phyloP scores from a whole-genome alignment of 2,329 filamentous ascomycete species.

The Fusarium devonianum region DNA sequence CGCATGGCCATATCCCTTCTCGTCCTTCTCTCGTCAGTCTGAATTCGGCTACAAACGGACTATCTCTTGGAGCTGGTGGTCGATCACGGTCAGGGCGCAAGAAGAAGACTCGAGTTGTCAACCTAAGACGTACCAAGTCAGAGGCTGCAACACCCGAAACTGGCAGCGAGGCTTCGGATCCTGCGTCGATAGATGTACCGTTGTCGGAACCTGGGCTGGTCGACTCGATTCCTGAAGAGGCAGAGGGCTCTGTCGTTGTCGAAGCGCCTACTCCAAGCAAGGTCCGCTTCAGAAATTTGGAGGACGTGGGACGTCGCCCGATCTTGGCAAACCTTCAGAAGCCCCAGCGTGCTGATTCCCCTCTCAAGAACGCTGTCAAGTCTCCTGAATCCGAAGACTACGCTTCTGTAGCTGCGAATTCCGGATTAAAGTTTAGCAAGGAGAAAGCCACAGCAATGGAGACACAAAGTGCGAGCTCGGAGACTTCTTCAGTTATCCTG shows the following conservation, averaged over 20 bases:
- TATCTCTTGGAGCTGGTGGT: conserved; percentile 68
- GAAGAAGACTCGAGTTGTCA: conserved; percentile 85
- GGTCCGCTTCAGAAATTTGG: conserved; percentile 50
- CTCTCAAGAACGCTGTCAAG: conserved; percentile 31
- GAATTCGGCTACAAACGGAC: conserved; percentile 65
- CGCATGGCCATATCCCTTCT: conserved; percentile 68
- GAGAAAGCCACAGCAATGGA: conserved; percentile 44
- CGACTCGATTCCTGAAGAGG: conserved; percentile 65
- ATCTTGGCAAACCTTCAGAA: conserved; percentile 39
- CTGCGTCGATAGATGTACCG: conserved; percentile 63
- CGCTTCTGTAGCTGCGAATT: conserved; percentile 27
- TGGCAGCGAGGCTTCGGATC: conserved; percentile 58
- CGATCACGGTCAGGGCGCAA: conserved; percentile 72
- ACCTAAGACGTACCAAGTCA: conserved; percentile 71
- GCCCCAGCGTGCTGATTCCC: conserved; percentile 36
- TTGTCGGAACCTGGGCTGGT: conserved; percentile 67
- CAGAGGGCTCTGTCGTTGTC: conserved; percentile 52
- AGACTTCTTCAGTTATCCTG: conserved; percentile 67
- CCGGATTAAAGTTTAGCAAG: conserved; percentile 36
- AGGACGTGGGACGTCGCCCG: conserved; percentile 32
- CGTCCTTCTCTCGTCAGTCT: conserved; percentile 71
- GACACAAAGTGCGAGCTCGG: conserved; percentile 49
- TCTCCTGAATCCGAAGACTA: conserved; percentile 23
- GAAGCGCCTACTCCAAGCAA: conserved; percentile 46
- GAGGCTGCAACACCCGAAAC: conserved; percentile 61